Evolutionary conservation across 345 rosid genomes (phyloP).

Genomic region (Eucalyptus erythrocorys): DNA sequence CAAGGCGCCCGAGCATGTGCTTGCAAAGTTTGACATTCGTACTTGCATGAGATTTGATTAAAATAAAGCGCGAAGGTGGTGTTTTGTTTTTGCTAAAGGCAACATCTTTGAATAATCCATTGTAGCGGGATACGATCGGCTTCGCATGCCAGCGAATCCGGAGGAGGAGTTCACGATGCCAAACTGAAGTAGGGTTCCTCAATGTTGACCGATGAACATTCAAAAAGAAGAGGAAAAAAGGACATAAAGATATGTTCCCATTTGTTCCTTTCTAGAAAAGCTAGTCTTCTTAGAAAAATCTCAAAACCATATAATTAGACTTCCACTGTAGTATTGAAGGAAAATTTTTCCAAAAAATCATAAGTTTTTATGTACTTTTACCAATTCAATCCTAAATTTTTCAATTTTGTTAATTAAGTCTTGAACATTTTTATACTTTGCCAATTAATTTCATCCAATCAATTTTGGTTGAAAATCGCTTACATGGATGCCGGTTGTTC

Average conservation of each 20-base stretch:
- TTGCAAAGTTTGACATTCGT: neutral
- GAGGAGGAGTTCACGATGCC: neutral
- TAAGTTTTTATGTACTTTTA: no score
- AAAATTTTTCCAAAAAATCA: neutral
- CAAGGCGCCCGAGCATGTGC: neutral
- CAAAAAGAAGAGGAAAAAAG: neutral
- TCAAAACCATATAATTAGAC: neutral
- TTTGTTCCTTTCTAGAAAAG: neutral
- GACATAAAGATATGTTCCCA: neutral
- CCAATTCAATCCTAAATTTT: no score
- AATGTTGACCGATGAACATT: neutral
- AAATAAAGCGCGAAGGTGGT: neutral
- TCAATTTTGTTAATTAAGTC: no score
- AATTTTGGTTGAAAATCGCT: neutral
- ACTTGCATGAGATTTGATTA: neutral
- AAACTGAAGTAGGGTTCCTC: neutral
- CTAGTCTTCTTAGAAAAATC: neutral
- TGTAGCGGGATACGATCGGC: neutral
- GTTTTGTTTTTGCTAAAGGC: neutral
- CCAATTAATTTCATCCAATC: neutral
- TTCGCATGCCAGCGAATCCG: neutral
- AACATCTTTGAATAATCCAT: neutral
- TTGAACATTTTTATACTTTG: accelerated
- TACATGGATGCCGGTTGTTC: accelerated
- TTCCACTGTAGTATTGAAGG: neutral